phyloP scores from a whole-genome alignment of 164 flowering plant species.

The Annona squamosa region DNA sequence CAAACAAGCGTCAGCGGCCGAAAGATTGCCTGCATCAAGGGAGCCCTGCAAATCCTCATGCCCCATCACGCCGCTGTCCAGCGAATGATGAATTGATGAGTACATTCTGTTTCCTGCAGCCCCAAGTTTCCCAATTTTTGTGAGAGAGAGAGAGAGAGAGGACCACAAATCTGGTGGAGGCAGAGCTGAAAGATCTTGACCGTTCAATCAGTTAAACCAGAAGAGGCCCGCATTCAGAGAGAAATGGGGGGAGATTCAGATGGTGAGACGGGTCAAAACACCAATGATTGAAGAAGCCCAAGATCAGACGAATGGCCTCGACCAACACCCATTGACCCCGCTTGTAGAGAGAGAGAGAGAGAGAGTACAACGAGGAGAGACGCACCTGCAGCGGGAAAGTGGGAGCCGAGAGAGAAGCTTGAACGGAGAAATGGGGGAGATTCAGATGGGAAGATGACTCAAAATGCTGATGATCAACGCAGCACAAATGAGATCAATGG shows the following conservation, averaged over 20 bases:
- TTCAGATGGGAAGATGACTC: neutral
- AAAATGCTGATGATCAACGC: neutral
- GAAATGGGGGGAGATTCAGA: neutral
- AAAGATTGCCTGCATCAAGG: constrained; percentile 19
- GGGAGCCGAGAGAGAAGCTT: neutral
- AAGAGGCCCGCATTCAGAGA: neutral
- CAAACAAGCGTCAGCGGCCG: constrained; percentile 49
- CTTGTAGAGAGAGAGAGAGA: neutral
- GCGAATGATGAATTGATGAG: constrained; percentile 5
- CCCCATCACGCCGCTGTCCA: constrained; percentile 6
- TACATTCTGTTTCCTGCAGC: constrained; percentile 4
- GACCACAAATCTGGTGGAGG: neutral
- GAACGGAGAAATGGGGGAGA: neutral
- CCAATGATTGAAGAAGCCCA: neutral
- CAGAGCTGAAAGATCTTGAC: neutral
- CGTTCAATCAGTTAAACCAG: neutral
- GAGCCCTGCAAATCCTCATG: constrained; percentile 13
- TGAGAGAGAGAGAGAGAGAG: neutral
- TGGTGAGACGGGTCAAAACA: neutral
- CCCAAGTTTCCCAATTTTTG: neutral
- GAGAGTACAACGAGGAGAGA: neutral
- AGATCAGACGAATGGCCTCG: neutral
- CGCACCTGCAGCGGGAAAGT: neutral
- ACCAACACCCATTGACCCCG: neutral
- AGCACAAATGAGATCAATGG: neutral